Evolutionary conservation across 106 monocot genomes (phyloP).

Genomic region (Dioscorea dumetorum): DNA sequence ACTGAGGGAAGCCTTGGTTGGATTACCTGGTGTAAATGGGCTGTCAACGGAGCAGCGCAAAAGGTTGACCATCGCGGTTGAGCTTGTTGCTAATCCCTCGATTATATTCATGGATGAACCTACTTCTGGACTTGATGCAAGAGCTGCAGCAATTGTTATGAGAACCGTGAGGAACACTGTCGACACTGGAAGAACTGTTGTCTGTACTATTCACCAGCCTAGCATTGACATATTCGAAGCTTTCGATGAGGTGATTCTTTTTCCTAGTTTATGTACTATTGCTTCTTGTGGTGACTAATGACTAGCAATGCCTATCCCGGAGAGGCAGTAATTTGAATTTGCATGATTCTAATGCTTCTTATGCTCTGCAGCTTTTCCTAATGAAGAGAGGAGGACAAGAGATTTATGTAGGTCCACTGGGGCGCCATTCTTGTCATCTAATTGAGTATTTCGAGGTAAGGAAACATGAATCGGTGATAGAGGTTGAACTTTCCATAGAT

Average conservation of each 20-base stretch:
- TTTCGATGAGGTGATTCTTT: constrained; percentile 33
- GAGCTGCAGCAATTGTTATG: constrained; percentile 45
- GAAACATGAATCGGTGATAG: not conserved
- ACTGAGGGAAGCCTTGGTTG: constrained; percentile 20
- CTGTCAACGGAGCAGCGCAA: constrained; percentile 43
- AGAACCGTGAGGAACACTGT: constrained; percentile 42
- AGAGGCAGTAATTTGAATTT: not conserved
- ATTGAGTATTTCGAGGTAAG: constrained; percentile 65
- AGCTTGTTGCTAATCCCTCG: constrained; percentile 38
- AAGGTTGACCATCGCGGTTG: constrained; percentile 42
- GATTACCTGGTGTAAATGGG: constrained; percentile 35
- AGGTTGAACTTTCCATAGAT: not conserved
- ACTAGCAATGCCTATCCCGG: not conserved
- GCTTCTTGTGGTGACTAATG: too few relatives aligned
- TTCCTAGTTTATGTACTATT: not conserved
- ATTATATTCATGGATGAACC: constrained; percentile 50
- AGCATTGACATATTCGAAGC: constrained; percentile 41
- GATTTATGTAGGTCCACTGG: constrained; percentile 66
- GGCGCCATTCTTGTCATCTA: constrained; percentile 37
- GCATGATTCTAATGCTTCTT: not conserved
- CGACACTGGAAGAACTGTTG: constrained; percentile 39
- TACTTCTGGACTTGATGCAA: constrained; percentile 38
- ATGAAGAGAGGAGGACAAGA: constrained; percentile 48
- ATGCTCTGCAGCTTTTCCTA: constrained; percentile 12
- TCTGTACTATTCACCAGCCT: constrained; percentile 44